Base-by-base conservation (phyloP, 2,329 filamentous ascomycete genomes). In the Fusarium sp. region DNA sequence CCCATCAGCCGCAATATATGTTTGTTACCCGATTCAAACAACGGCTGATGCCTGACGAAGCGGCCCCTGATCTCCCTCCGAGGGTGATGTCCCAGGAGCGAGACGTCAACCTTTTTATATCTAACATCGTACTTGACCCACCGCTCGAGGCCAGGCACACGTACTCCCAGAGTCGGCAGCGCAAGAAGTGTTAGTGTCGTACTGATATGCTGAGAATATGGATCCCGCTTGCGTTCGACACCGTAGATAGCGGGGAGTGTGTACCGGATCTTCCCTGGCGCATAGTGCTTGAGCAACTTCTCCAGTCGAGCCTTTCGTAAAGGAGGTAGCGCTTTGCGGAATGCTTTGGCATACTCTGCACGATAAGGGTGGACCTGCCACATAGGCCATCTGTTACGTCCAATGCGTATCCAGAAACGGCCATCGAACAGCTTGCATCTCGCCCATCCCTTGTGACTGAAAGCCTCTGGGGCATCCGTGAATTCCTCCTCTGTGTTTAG, bases 341-440 rank as follows among this genome's bases (percentile, higher is more conserved):
- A 90, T 0, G 80, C 70, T 72, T 87, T 87, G 45, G 84, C 83
- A 67, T 87, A 80, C 39, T 83, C 82, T 4, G 76, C 72, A 6
- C 82, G 78, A 73, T 88, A 87, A 0, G 89, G 89, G 39, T 82
- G 83, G 5, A 90, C 70, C 24, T 82, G 78, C 22, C 88, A 80
- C 20, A 79, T 78, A 56, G 82, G 82, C 7, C 84, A 84, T 12
- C 85, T 80, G 10, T 85, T 84, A 53, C 84, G 81, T 26, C 81
- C 80, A 15, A 90, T 63, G 22, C 85, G 83, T 22, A 91, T 80
- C 90, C 90, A 92, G 80, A 87, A 92, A 5, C 90, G 88, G 1
- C 89, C 88, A 79, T 92, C 90, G 82, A 86, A 92, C 61, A 87
- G 79, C 53, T 79, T 78, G 18, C 77, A 73, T 26, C 72, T 77